Percentiles rank a stretch among this genome's conserved stretches.
These are phyloP conservation scores for Arachis hypogaea DNA, from an alignment of 306 rosid genomes.

Conservation along the genomic window DNA sequence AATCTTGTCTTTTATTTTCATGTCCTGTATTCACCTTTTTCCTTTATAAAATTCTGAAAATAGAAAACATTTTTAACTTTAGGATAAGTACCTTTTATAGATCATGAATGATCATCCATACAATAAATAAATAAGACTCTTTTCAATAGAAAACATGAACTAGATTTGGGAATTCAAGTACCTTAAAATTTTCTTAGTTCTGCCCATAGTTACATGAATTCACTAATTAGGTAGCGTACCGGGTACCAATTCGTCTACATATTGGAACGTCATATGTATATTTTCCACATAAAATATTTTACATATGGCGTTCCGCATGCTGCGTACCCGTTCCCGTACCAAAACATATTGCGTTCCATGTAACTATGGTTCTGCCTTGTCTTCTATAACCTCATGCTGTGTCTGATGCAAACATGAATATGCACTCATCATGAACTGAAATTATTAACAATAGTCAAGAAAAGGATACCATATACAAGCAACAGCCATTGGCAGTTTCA, in stretches of 20 bases:
- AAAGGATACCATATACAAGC: slow-evolving; percentile 83
- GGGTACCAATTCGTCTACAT: no score
- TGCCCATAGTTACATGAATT: no score
- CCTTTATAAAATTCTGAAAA: no score
- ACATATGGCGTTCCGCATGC: no score
- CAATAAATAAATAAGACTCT: neutral
- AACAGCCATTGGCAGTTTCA: slow-evolving; percentile 76
- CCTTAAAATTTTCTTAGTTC: neutral
- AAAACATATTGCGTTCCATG: no score
- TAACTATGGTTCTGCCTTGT: neutral
- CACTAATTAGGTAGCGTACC: no score
- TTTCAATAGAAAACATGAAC: neutral
- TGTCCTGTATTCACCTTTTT: no score
- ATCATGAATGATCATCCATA: neutral
- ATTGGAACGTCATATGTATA: no score
- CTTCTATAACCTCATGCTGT: neutral
- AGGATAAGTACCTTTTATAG: neutral
- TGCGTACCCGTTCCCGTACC: no score
- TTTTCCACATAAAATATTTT: no score
- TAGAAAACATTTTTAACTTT: neutral
- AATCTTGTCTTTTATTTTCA: no score
- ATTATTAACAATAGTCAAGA: slow-evolving; percentile 10
- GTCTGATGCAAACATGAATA: neutral
- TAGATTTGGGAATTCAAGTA: neutral
- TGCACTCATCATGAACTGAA: slow-evolving; percentile 1